Evolutionary conservation across 305 asterid species (phyloP).

Genomic region (Fraxinus albicans): DNA sequence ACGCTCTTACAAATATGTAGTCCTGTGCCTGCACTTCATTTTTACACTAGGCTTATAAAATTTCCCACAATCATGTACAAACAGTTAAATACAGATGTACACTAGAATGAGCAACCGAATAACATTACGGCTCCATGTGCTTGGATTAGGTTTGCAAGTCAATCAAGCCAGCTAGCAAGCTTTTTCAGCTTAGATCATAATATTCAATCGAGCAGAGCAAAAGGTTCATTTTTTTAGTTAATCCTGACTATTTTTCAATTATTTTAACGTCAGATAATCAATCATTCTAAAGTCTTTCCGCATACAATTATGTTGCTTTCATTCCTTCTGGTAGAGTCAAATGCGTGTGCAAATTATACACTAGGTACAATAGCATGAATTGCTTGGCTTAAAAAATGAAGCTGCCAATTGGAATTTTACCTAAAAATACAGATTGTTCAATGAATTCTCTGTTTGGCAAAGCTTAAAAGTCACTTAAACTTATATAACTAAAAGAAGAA

Average conservation of each 20-base stretch:
- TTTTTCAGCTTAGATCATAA: neutral
- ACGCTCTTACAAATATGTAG: constrained; percentile 73
- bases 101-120: neutral
- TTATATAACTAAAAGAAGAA: neutral
- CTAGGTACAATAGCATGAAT: neutral
- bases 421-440: neutral
- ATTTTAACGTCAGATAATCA: neutral
- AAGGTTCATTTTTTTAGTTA: neutral
- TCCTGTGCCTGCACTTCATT: constrained; percentile 70
- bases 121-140: neutral
- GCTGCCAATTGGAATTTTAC: neutral
- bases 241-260: neutral
- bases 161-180: neutral
- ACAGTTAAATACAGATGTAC: neutral
- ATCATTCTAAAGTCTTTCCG: neutral
- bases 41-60: neutral
- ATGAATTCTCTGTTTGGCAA: neutral
- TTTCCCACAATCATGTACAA: neutral
- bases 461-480: neutral
- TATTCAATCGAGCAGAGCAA: neutral
- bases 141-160: neutral
- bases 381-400: neutral
- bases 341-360: neutral
- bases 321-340: neutral
- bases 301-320: neutral